A percentile compares a stretch with the other conserved stretches of the same genome.
These are phyloP conservation scores for Rhynchospora pubera DNA, from an alignment of 176 grass and related monocot genomes.

Conservation along the genomic window DNA sequence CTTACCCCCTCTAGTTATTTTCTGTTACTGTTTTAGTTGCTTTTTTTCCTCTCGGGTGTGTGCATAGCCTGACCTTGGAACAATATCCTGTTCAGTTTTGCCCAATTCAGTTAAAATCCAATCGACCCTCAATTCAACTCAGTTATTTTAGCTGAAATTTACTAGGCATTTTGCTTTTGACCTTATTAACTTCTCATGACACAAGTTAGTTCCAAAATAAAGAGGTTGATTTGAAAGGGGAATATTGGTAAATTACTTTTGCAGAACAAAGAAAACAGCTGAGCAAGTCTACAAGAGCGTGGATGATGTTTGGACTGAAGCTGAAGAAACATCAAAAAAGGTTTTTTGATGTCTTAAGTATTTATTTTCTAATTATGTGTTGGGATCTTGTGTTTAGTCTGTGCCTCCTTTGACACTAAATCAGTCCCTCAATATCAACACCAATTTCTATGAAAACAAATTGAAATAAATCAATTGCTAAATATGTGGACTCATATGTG, in stretches of 20 bases:
- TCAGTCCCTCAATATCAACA: too few species aligned
- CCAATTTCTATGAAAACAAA: too few species aligned
- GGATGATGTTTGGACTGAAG: constrained; percentile 77
- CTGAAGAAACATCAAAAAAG: constrained; percentile 86
- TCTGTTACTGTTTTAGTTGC: background rate
- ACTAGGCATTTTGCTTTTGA: background rate
- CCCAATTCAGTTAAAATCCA: background rate
- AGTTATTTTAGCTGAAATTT: background rate
- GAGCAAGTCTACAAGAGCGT: constrained; percentile 72
- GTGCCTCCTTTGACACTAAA: background rate
- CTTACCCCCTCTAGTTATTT: constrained; percentile 13
- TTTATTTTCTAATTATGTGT: background rate
- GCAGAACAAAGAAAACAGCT: constrained; percentile 51
- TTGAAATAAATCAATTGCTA: background rate
- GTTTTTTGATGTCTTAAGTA: constrained; percentile 21
- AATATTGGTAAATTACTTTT: background rate
- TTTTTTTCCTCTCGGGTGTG: background rate
- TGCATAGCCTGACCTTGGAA: background rate
- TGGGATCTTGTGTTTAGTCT: background rate
- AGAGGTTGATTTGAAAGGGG: background rate
- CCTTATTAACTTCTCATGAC: background rate
- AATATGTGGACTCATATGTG: background rate
- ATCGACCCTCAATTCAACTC: background rate
- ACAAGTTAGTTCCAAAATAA: background rate
- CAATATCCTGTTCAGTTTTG: background rate